phyloP scores from a whole-genome alignment of 2,329 filamentous ascomycete species.

The Rhynchosporium agropyri region DNA sequence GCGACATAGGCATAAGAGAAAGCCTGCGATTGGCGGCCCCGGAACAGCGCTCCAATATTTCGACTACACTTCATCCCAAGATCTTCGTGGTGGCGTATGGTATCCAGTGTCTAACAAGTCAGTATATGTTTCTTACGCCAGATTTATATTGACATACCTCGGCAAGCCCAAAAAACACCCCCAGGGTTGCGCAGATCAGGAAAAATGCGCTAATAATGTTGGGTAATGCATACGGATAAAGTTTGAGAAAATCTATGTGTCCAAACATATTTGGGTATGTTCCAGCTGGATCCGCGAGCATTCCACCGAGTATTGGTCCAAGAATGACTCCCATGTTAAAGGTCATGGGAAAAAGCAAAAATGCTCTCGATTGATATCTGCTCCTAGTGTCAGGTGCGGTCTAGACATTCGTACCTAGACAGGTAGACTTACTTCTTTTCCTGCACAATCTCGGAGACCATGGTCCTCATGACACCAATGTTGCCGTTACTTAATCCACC shows the following conservation, averaged over 20 bases:
- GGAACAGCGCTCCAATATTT: constrained; percentile 28
- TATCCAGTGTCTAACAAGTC: constrained; percentile 42
- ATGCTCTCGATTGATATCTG: constrained; percentile 65
- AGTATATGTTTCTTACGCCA: not conserved
- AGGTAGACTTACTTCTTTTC: constrained; percentile 60
- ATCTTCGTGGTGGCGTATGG: constrained; percentile 40
- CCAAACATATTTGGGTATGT: constrained; percentile 45
- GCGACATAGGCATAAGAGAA: constrained; percentile 28
- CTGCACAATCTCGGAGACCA: constrained; percentile 70
- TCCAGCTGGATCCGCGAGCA: constrained; percentile 47
- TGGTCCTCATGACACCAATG: constrained; percentile 72
- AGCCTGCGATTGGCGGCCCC: constrained; percentile 19
- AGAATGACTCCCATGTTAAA: constrained; percentile 58
- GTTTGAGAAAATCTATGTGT: constrained; percentile 44
- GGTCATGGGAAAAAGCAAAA: constrained; percentile 57
- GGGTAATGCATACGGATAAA: constrained; percentile 49
- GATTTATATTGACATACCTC: constrained; percentile 18
- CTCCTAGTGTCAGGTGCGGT: constrained; percentile 13
- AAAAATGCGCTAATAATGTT: constrained; percentile 44
- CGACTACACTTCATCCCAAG: constrained; percentile 33
- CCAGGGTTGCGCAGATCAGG: constrained; percentile 36
- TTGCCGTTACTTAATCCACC: constrained; percentile 77
- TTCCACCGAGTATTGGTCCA: constrained; percentile 42
- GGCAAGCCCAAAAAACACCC: constrained; percentile 42
- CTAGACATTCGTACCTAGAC: not conserved